Percentiles rank a stretch among this genome's conserved stretches.
phyloP scores from a whole-genome alignment of 257 asterid species.

The Verbascum thapsus region DNA sequence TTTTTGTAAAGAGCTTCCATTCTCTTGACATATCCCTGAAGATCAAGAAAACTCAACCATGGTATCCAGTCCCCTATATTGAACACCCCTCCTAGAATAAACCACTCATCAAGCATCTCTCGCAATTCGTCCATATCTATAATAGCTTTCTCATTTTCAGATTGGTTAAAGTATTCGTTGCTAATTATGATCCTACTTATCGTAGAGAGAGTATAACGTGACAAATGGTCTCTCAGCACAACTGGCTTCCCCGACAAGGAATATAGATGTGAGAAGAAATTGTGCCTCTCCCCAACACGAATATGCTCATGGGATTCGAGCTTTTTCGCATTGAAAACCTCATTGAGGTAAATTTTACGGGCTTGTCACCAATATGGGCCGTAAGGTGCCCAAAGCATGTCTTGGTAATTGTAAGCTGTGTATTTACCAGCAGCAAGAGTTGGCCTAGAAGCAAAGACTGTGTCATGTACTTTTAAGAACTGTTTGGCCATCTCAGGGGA shows the following conservation, averaged over 20 bases:
- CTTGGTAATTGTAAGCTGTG: slow-evolving; percentile 15
- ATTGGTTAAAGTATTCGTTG: no score
- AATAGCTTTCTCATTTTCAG: no score
- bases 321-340: slow-evolving; percentile 28
- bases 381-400: slow-evolving; percentile 31
- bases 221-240: slow-evolving; percentile 28
- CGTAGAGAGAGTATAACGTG: slow-evolving; percentile 6
- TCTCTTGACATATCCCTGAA: slow-evolving; percentile 31
- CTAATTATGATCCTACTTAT: slow-evolving; percentile 18
- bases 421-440: slow-evolving; percentile 28
- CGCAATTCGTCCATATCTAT: slow-evolving; percentile 19
- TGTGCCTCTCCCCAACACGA: slow-evolving; percentile 26
- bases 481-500: slow-evolving; percentile 32
- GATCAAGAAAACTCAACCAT: slow-evolving; percentile 26
- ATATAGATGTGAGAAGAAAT: slow-evolving; percentile 16
- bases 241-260: slow-evolving; percentile 14
- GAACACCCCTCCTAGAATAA: slow-evolving; percentile 20
- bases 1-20: slow-evolving; percentile 17
- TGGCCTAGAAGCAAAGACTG: slow-evolving; percentile 28
- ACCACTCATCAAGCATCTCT: slow-evolving; percentile 18
- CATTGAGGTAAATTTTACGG: slow-evolving; percentile 23
- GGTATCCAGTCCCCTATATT: slow-evolving; percentile 38
- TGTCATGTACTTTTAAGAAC: no score
- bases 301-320: slow-evolving; percentile 21
- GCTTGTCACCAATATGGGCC: slow-evolving; percentile 32